A percentile compares a stretch with the other conserved stretches of the same genome.
These are phyloP conservation scores for Diospyros kaki DNA, from an alignment of 148 eudicot genomes.

Conservation along the genomic window DNA sequence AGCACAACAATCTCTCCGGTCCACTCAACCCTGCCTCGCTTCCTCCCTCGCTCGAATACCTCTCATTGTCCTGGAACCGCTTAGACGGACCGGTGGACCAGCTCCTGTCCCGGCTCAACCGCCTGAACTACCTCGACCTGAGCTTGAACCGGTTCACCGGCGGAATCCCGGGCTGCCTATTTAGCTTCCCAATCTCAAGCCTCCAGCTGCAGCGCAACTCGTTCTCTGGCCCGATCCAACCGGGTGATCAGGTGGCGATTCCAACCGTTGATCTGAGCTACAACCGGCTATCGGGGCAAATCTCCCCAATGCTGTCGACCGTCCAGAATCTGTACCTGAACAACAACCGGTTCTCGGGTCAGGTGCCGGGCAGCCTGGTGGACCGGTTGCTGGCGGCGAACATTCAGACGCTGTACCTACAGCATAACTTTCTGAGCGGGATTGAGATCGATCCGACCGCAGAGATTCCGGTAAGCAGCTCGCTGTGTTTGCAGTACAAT, in stretches of 20 bases:
- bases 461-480: slow-evolving; percentile 75
- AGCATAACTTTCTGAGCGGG: slow-evolving; percentile 82
- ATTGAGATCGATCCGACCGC: slow-evolving; percentile 71
- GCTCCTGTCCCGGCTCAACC: slow-evolving; percentile 27
- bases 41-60: slow-evolving; percentile 57
- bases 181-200: slow-evolving; percentile 51
- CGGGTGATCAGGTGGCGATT: slow-evolving; percentile 44
- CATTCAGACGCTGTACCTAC: slow-evolving; percentile 64
- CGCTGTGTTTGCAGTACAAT: slow-evolving; percentile 83
- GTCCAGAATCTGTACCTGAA: slow-evolving; percentile 69
- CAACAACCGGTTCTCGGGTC: slow-evolving; percentile 78
- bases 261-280: slow-evolving; percentile 71
- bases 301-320: slow-evolving; percentile 66
- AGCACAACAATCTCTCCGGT: slow-evolving; percentile 73
- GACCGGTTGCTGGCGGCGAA: slow-evolving; percentile 54
- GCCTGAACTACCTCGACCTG: slow-evolving; percentile 58
- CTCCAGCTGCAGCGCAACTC: slow-evolving; percentile 64
- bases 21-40: slow-evolving; percentile 33
- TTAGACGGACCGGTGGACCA: slow-evolving; percentile 59
- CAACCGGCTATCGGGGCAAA: slow-evolving; percentile 60
- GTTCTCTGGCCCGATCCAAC: slow-evolving; percentile 58
- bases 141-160: slow-evolving; percentile 82
- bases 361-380: slow-evolving; percentile 55
- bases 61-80: slow-evolving; percentile 65
- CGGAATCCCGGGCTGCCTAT: slow-evolving; percentile 44